Base-by-base conservation (phyloP, 2,329 filamentous ascomycete genomes). In the Rhynchosporium secalis region DNA sequence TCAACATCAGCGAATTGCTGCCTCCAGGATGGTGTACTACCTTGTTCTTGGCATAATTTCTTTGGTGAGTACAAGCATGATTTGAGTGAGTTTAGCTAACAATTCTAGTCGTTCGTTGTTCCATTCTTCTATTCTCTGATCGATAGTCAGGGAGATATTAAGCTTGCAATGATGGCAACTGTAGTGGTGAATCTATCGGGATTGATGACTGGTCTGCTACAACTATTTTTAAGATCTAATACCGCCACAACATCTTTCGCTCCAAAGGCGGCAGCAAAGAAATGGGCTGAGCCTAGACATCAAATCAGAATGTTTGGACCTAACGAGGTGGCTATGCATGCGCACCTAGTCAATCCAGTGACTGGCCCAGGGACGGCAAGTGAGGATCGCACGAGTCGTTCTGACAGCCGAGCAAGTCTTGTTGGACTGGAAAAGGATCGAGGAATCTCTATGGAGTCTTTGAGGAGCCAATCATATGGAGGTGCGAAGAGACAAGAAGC, bases 21-120 rank as follows among this genome's bases (percentile, higher is more conserved):
- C 87, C 3, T 89, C 87, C 6, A 80, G 85, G 63, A 89, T 90
- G 85, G 83, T 88, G 10, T 90, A 88, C 72, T 90, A 87, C 71
- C 77, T 74, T 65, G 74, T 80, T 1, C 72, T 88, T 58, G 84
- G 80, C 15, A 76, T 85, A 60, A 73, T 83, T 55, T 85, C 80
- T 60, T 84, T 81, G 72, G 86, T 89, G 69, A 75, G 82, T 76
- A 28, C n/a, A 45, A n/a, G 29, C 65, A 67, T 65, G 7, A 28
- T 26, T 5, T 20, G 29, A 6, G 13, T 13, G 38, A 41, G 13
- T 20, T 29, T 62, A 45, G 26, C 73, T 79, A 69, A 79, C 64
- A 12, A 9, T 29, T 4, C 4, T 38, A 87, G 84, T 76, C 80
- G 48, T 80, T 86, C 52, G 77, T 88, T 60, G 78, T 88, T 15